These are phyloP conservation scores for Aaosphaeria arxii DNA, from an alignment of 2,329 filamentous ascomycete genomes.

Conservation along the genomic window DNA sequence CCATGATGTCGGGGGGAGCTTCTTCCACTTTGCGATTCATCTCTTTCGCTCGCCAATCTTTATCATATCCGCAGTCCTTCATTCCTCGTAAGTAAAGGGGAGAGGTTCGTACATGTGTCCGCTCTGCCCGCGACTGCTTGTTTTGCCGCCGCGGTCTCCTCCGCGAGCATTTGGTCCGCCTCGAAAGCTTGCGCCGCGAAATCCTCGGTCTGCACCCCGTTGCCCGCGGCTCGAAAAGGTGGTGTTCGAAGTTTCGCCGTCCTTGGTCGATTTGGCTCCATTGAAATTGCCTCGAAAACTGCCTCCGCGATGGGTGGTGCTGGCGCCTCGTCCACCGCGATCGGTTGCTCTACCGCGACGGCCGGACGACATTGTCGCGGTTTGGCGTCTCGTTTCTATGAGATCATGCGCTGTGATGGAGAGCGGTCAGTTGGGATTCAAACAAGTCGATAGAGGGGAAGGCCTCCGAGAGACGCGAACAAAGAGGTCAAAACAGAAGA, in stretches of 20 bases:
- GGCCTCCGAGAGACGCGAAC: too few species aligned
- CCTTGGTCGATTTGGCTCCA: background rate
- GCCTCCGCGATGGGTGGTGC: constrained; percentile 4
- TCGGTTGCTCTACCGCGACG: constrained; percentile 19
- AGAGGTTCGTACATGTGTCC: background rate
- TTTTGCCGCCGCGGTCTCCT: background rate
- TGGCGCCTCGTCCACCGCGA: constrained; percentile 9
- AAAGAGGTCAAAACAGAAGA: too few species aligned
- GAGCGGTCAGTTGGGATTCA: background rate
- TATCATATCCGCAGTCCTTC: too few species aligned
- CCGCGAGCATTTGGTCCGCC: background rate
- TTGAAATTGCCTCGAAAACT: background rate
- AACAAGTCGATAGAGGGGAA: background rate
- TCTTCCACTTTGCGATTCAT: too few species aligned
- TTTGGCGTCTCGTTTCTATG: constrained; percentile 6
- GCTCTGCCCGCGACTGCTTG: background rate
- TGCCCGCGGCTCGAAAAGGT: background rate
- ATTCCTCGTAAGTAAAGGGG: background rate
- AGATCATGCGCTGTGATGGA: background rate
- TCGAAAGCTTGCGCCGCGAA: background rate
- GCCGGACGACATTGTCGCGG: constrained; percentile 26
- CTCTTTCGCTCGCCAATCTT: too few species aligned
- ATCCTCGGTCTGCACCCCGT: background rate
- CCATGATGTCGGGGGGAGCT: too few species aligned
- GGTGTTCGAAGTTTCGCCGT: constrained; percentile 3